Evolutionary conservation across 352 stramenopile species (phyloP).

Genomic region (Globisporangium paddicum): DNA sequence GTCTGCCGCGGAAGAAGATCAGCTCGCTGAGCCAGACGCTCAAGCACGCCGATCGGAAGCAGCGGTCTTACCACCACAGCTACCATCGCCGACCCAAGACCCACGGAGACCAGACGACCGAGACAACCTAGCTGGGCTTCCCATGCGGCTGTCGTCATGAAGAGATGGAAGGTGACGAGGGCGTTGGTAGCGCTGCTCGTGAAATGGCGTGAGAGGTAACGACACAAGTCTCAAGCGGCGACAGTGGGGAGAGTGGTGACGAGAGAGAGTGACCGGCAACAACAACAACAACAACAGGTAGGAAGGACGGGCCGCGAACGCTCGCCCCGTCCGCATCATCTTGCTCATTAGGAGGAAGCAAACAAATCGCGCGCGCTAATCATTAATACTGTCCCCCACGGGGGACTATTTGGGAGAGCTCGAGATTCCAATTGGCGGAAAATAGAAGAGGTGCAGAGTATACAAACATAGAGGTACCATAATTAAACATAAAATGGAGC

Average conservation of each 20-base stretch:
- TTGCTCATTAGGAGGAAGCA: constrained; percentile 19
- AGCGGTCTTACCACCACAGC: constrained; percentile 26
- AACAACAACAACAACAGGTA: constrained; percentile 14
- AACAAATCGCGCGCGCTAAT: background rate
- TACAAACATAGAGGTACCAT: background rate
- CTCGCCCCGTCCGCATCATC: background rate
- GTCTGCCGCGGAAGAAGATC: constrained; percentile 35
- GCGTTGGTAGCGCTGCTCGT: background rate
- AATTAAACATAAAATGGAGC: background rate
- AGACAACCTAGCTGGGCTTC: constrained; percentile 3
- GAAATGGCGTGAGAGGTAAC: background rate
- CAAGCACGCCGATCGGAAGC: constrained; percentile 43
- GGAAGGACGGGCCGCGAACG: constrained; percentile 10
- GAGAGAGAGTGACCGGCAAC: background rate
- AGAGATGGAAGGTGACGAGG: constrained; percentile 1
- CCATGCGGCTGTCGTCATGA: no score
- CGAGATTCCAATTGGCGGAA: background rate
- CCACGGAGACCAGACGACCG: constrained; percentile 15
- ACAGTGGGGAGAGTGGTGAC: background rate
- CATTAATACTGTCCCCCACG: constrained; percentile 9
- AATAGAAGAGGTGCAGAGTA: background rate
- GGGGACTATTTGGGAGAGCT: background rate
- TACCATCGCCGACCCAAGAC: constrained; percentile 18
- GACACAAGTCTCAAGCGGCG: background rate
- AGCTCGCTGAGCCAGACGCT: constrained; percentile 29